phyloP scores from a whole-genome alignment of 2,329 filamentous ascomycete species.

The Chaetoscypha palmicola region DNA sequence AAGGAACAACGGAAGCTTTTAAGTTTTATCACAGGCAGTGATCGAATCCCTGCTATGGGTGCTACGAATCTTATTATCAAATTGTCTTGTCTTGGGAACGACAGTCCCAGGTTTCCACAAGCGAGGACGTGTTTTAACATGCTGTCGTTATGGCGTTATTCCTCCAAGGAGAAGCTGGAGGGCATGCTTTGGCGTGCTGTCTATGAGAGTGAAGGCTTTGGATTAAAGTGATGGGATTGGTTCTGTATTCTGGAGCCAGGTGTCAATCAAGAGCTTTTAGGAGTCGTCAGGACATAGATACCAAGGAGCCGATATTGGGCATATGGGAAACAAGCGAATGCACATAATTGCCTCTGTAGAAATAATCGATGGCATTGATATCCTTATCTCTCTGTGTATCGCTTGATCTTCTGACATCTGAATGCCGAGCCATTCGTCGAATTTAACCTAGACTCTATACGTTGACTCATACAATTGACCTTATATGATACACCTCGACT shows the following conservation, averaged over 20 bases:
- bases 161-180: conserved; percentile 59
- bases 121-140: conserved; percentile 90
- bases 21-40: conserved; percentile 83
- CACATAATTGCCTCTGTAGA: too few relatives aligned
- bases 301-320: too few relatives aligned
- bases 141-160: conserved; percentile 69
- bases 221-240: conserved; percentile 57
- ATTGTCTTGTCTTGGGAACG: conserved; percentile 67
- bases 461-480: too few relatives aligned
- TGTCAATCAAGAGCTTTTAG: neutral
- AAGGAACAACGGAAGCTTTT: conserved; percentile 70
- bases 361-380: too few relatives aligned
- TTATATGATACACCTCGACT: too few relatives aligned
- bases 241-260: neutral
- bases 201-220: conserved; percentile 87
- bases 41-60: conserved; percentile 83
- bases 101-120: conserved; percentile 69
- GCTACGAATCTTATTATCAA: conserved; percentile 72
- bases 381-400: too few relatives aligned
- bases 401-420: too few relatives aligned
- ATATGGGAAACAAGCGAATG: neutral
- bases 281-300: neutral
- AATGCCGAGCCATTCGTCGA: too few relatives aligned
- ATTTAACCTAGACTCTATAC: too few relatives aligned
- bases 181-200: conserved; percentile 76